Conservation (phyloP, 2,329 filamentous ascomycete genomes). For the Diaporthe sp. region DNA sequence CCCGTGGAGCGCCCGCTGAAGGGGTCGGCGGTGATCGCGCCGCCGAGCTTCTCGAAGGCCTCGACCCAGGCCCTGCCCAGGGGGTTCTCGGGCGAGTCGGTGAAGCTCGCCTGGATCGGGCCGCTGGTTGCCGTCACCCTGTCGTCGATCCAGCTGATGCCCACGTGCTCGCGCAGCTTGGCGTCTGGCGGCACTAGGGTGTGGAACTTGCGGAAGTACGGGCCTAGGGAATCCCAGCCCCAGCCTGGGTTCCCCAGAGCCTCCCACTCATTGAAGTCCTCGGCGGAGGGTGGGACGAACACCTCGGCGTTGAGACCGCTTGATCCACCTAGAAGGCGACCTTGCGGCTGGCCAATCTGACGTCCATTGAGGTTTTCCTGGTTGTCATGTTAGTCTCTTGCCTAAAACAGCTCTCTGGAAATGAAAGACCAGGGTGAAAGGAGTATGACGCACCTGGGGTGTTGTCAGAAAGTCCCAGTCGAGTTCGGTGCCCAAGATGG, state of each 20-base stretch:
- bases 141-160: slow-evolving; percentile 3
- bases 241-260: background rate
- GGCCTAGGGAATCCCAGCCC: background rate
- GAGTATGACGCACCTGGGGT: slow-evolving; percentile 25
- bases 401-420: too few relatives aligned
- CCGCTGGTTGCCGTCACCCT: background rate
- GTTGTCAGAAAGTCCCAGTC: slow-evolving; percentile 24
- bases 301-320: slow-evolving; percentile 15
- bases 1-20: slow-evolving; percentile 3
- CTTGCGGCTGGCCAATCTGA: slow-evolving; percentile 27
- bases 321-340: background rate
- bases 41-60: background rate
- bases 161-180: background rate
- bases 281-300: background rate
- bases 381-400: background rate
- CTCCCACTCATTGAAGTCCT: slow-evolving; percentile 9
- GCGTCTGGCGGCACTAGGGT: background rate
- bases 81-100: slow-evolving; percentile 15
- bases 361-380: slow-evolving; percentile 23
- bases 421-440: too few relatives aligned
- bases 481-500: slow-evolving; percentile 22
- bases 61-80: slow-evolving; percentile 27
- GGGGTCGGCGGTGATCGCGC: background rate
- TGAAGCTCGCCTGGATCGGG: background rate
- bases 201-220: background rate